These are phyloP conservation scores for Lanzia echinophila DNA, from an alignment of 2,329 filamentous ascomycete genomes.

Conservation along the genomic window DNA sequence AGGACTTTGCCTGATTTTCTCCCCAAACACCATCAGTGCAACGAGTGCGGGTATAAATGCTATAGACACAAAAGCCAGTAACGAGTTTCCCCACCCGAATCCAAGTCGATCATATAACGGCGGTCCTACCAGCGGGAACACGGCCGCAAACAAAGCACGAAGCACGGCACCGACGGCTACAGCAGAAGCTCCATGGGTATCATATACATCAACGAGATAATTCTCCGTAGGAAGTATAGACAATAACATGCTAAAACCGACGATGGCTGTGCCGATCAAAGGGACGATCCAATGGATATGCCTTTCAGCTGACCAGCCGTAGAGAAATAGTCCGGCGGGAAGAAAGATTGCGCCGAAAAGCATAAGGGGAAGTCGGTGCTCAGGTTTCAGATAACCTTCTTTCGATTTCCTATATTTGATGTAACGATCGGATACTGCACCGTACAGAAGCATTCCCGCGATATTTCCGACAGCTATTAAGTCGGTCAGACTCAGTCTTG, in stretches of 20 bases:
- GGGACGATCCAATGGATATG: constrained; percentile 37
- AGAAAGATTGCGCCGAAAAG: constrained; percentile 35
- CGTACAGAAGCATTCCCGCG: not conserved
- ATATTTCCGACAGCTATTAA: not conserved
- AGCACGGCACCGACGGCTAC: constrained; percentile 34
- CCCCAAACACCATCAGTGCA: constrained; percentile 37
- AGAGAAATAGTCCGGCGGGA: constrained; percentile 42
- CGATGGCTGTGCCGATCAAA: constrained; percentile 34
- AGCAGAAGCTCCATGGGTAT: constrained; percentile 33
- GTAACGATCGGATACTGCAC: not conserved
- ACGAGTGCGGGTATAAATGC: constrained; percentile 40
- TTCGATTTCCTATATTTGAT: not conserved
- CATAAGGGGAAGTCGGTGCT: constrained; percentile 37
- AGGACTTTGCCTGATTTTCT: constrained; percentile 31
- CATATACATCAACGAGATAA: constrained; percentile 41
- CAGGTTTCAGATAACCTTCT: constrained; percentile 23
- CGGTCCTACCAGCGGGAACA: constrained; percentile 43
- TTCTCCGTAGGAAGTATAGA: constrained; percentile 34
- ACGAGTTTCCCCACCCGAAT: constrained; percentile 40
- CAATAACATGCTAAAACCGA: constrained; percentile 37
- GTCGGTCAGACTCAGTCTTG: not conserved
- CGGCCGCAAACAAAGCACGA: constrained; percentile 40
- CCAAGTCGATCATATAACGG: constrained; percentile 36
- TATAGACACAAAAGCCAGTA: constrained; percentile 42
- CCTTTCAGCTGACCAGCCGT: constrained; percentile 40